phyloP scores from a whole-genome alignment of 2,329 filamentous ascomycete genomes.

The Setomelanomma holmii region DNA sequence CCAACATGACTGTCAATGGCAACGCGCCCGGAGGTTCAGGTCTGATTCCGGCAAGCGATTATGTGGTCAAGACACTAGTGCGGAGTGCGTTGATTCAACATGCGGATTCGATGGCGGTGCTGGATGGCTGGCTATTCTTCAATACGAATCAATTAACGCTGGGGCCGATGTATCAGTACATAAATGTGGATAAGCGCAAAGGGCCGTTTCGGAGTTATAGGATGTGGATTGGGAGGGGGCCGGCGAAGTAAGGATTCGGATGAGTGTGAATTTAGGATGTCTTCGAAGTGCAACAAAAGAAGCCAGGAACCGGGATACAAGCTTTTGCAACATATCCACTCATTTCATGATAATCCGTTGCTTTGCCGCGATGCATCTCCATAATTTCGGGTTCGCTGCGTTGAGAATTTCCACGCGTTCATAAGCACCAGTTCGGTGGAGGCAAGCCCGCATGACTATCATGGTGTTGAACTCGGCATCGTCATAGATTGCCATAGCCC shows the following conservation, averaged over 20 bases:
- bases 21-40: slow-evolving; percentile 41
- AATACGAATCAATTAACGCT: slow-evolving; percentile 52
- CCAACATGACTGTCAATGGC: slow-evolving; percentile 47
- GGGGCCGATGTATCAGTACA: slow-evolving; percentile 47
- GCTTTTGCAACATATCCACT: too few relatives aligned
- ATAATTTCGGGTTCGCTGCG: too few relatives aligned
- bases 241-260: slow-evolving; percentile 26
- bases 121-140: slow-evolving; percentile 53
- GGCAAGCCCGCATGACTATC: too few relatives aligned
- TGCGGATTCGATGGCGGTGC: slow-evolving; percentile 51
- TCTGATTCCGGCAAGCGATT: slow-evolving; percentile 43
- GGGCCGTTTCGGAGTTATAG: slow-evolving; percentile 49
- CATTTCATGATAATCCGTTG: too few relatives aligned
- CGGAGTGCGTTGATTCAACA: slow-evolving; percentile 53
- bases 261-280: not conserved
- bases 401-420: too few relatives aligned
- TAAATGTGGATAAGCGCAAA: slow-evolving; percentile 47
- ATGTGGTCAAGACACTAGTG: slow-evolving; percentile 51
- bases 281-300: too few relatives aligned
- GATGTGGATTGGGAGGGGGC: slow-evolving; percentile 47
- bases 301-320: too few relatives aligned
- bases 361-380: too few relatives aligned
- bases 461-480: too few relatives aligned
- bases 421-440: too few relatives aligned
- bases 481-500: too few relatives aligned